These are phyloP conservation scores for Diplodia sapinea DNA, from an alignment of 2,329 filamentous ascomycete genomes.

Conservation along the genomic window DNA sequence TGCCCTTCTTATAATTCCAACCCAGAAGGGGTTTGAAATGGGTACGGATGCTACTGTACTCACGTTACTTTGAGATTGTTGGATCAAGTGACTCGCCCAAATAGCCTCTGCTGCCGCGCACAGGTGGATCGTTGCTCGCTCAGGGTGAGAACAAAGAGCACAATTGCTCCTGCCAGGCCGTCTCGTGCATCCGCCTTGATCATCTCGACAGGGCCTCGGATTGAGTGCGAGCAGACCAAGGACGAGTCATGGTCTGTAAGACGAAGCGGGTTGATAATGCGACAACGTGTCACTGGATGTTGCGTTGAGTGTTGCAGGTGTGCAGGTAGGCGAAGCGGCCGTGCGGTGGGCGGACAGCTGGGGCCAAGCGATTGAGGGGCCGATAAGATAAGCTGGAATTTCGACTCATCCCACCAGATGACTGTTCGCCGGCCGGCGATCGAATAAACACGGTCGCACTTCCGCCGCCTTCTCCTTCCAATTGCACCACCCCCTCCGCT, in stretches of 20 bases:
- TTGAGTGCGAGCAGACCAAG: neutral
- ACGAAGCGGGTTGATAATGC: neutral
- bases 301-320: neutral
- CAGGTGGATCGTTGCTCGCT: no score
- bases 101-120: neutral
- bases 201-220: neutral
- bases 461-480: slow-evolving; percentile 11
- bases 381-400: slow-evolving; percentile 30
- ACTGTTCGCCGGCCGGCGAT: slow-evolving; percentile 26
- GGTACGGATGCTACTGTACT: neutral
- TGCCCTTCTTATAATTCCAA: neutral
- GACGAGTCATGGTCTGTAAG: neutral
- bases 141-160: neutral
- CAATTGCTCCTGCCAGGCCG: neutral
- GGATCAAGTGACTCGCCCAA: neutral
- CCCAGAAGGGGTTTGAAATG: neutral
- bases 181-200: neutral
- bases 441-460: slow-evolving; percentile 26
- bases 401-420: slow-evolving; percentile 31
- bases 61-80: neutral
- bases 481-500: slow-evolving; percentile 13
- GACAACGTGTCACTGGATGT: neutral
- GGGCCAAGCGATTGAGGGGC: slow-evolving; percentile 17
- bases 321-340: neutral
- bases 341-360: neutral